phyloP scores from a whole-genome alignment of 345 rosid genomes.

The Punica granatum region DNA sequence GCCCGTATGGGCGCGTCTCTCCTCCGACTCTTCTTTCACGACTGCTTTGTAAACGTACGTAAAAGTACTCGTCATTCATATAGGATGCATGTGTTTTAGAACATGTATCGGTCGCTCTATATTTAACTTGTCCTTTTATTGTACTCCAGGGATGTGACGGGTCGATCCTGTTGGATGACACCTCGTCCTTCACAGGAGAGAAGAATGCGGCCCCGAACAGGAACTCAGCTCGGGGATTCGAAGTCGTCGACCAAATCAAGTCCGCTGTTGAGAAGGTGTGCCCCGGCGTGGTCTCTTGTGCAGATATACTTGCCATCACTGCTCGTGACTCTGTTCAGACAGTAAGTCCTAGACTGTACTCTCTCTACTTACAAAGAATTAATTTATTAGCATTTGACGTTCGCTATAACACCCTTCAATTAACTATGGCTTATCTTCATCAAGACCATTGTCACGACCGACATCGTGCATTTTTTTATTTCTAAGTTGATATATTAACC shows the following conservation, averaged over 20 bases:
- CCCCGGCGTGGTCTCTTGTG: constrained; percentile 46
- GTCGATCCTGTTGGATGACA: constrained; percentile 41
- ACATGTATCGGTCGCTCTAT: neutral
- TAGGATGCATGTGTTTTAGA: too few species aligned
- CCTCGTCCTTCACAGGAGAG: constrained; percentile 36
- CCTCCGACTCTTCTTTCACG: constrained; percentile 85
- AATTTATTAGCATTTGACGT: too few species aligned
- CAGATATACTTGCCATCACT: constrained; percentile 46
- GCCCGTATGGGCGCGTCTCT: constrained; percentile 70
- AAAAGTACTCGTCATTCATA: neutral
- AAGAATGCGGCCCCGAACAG: constrained; percentile 41
- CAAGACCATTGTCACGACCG: neutral
- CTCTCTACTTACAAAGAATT: too few species aligned
- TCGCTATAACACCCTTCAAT: too few species aligned
- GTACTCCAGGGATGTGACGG: constrained; percentile 48
- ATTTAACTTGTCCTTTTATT: neutral
- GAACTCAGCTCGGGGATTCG: constrained; percentile 38
- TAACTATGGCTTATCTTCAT: too few species aligned
- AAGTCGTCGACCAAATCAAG: constrained; percentile 39
- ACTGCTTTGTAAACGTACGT: constrained; percentile 84
- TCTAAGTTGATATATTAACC: too few species aligned
- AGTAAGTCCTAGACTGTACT: constrained; percentile 10
- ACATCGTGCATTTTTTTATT: neutral
- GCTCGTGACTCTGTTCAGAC: constrained; percentile 37
- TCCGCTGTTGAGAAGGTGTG: constrained; percentile 35